These are phyloP conservation scores for Fraxinus paxiana DNA, from an alignment of 305 asterid species.

Conservation along the genomic window DNA sequence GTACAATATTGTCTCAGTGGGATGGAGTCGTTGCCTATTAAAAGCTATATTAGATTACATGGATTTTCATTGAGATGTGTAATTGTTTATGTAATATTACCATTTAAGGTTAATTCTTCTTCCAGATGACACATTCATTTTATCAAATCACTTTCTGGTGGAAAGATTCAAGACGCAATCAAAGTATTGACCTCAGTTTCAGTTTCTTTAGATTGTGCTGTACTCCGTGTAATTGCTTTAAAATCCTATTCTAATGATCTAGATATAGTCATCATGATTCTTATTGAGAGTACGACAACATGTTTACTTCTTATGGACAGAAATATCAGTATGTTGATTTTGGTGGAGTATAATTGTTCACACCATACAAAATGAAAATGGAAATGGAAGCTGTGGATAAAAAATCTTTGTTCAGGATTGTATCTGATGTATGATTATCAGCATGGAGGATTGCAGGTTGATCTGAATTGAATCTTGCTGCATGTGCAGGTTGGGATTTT, in stretches of 20 bases:
- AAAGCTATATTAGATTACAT: not conserved
- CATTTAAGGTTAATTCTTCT: not conserved
- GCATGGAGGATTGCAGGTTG: constrained; percentile 27
- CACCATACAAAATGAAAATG: constrained; percentile 25
- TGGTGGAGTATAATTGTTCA: constrained; percentile 12
- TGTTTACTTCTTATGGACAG: not conserved
- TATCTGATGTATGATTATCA: not conserved
- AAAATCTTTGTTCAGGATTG: not conserved
- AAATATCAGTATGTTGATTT: not conserved
- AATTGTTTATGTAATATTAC: not conserved
- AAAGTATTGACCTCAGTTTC: not conserved
- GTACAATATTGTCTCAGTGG: not conserved
- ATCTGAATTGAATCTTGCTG: constrained; percentile 42
- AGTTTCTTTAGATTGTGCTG: not conserved
- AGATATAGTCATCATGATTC: not conserved
- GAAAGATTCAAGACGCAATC: not conserved
- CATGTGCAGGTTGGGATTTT: constrained; percentile 46
- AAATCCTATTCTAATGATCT: not conserved
- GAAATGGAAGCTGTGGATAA: constrained; percentile 20
- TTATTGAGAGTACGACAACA: not conserved
- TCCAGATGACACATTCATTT: not conserved
- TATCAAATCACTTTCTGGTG: not conserved
- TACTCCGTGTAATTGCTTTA: not conserved
- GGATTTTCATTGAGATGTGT: not conserved
- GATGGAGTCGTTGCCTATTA: not conserved